Base-by-base conservation (phyloP, 306 rosid species). In the Cajanus cajan region DNA sequence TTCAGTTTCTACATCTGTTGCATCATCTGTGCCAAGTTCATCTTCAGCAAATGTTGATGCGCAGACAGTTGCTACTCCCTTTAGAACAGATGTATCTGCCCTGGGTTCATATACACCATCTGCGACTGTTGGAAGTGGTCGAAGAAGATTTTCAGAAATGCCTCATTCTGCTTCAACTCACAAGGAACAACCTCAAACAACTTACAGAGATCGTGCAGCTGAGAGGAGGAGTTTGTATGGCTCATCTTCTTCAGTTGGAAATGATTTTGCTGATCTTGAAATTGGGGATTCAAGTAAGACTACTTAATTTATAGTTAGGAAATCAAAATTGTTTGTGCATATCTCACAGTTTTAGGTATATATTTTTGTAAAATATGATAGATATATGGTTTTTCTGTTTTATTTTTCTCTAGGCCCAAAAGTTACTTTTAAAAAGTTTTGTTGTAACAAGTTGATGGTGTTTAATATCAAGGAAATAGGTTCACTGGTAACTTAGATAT, bases 171-270 rank as follows among this genome's bases (percentile, higher is more conserved):
- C 88, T 83, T 86, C 98, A 85, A 65, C 85, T 52, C 85, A 80
- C 74, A 90, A 88, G 86, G 97, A 89, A 44, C 96, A 89, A 76
- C 79, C 89, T 24, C 98, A 91, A 72, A 86, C 90, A 41, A 67
- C 91, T 44, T 95, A 95, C 74, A 85, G 98, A 85, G 98, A 95
- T 82, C 98, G 98, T 68, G 98, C 98, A 1, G 98, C 98, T 14
- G 98, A 95, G 83, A 90, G 98, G 82, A 88, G 98, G 79, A 95
- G 82, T 85, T 87, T 95, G 84, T 95, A 92, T 87, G 98, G 98
- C 71, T 90, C 97, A 16, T 94, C 93, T 44, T 81, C 88, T 22
- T 86, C 91, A 5, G 70, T 63, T 72, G 93, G 91, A 73, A 92
- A 85, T 76, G 91, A 91, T 64, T 80, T 82, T 50, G 74, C 90